These are phyloP conservation scores for Bretschneidera sinensis DNA, from an alignment of 345 rosid genomes.

Conservation along the genomic window DNA sequence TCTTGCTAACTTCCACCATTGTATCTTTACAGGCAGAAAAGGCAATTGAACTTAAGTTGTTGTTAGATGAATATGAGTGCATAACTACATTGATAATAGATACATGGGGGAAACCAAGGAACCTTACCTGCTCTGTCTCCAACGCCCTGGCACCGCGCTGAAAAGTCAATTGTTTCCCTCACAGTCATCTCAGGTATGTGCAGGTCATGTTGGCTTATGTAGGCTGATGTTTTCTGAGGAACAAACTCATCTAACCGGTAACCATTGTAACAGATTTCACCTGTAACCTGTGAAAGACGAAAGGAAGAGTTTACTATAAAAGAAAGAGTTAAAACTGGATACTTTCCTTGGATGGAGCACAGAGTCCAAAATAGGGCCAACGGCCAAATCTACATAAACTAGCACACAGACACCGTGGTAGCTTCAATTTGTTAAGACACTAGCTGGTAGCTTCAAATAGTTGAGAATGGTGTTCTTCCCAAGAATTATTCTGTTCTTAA, in stretches of 20 bases:
- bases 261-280: conserved; percentile 57
- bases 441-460: background rate
- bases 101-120: background rate
- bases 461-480: too few relatives aligned
- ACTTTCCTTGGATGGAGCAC: too few relatives aligned
- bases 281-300: conserved; percentile 42
- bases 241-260: conserved; percentile 46
- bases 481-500: background rate
- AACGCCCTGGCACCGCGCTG: conserved; percentile 54
- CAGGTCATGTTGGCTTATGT: conserved; percentile 59
- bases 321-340: too few relatives aligned
- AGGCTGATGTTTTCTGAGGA: conserved; percentile 60
- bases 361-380: too few relatives aligned
- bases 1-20: conserved; percentile 53
- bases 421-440: too few relatives aligned
- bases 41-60: background rate
- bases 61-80: too few relatives aligned
- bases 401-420: too few relatives aligned
- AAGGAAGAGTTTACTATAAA: too few relatives aligned
- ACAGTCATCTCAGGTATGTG: conserved; percentile 66
- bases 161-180: conserved; percentile 62
- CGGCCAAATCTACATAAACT: too few relatives aligned
- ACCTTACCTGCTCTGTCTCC: conserved; percentile 47
- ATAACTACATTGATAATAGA: background rate
- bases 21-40: conserved; percentile 30